Percentiles rank a stretch among this genome's conserved stretches.
These are phyloP conservation scores for Neonectria magnoliae DNA, from an alignment of 2,329 filamentous ascomycete species.

Conservation along the genomic window DNA sequence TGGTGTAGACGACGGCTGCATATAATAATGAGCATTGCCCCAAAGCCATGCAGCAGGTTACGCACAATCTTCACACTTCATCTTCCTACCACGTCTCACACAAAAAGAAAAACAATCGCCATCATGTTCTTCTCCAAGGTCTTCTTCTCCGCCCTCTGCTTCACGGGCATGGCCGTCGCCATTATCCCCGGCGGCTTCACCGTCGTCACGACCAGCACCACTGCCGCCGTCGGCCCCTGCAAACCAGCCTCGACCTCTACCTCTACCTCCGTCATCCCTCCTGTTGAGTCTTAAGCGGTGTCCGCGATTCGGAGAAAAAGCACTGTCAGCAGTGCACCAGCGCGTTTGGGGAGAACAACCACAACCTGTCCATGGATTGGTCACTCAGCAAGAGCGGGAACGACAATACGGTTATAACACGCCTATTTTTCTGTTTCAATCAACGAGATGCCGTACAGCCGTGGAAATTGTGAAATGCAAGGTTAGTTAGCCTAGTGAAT, in stretches of 20 bases:
- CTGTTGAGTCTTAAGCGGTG: neutral
- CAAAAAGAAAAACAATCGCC: too few species aligned
- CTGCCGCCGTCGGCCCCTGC: constrained; percentile 12
- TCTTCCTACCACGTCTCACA: neutral
- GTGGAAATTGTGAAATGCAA: neutral
- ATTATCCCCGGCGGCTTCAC: constrained; percentile 20
- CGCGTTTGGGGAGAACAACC: too few species aligned
- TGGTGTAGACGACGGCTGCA: neutral
- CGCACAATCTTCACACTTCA: neutral
- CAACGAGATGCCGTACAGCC: neutral
- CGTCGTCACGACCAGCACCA: constrained; percentile 24
- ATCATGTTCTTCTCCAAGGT: neutral
- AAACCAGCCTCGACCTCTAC: neutral
- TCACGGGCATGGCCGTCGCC: constrained; percentile 1
- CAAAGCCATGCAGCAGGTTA: neutral
- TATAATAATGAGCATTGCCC: neutral
- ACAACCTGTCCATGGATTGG: too few species aligned
- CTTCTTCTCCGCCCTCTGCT: neutral
- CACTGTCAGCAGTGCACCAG: too few species aligned
- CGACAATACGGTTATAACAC: too few species aligned
- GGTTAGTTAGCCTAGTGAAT: neutral
- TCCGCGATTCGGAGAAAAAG: neutral
- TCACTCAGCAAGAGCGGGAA: too few species aligned
- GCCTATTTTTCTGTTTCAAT: too few species aligned
- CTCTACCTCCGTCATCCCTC: neutral